Conservation (phyloP, 2,329 filamentous ascomycete species). For the Cercospora nicotianae region DNA sequence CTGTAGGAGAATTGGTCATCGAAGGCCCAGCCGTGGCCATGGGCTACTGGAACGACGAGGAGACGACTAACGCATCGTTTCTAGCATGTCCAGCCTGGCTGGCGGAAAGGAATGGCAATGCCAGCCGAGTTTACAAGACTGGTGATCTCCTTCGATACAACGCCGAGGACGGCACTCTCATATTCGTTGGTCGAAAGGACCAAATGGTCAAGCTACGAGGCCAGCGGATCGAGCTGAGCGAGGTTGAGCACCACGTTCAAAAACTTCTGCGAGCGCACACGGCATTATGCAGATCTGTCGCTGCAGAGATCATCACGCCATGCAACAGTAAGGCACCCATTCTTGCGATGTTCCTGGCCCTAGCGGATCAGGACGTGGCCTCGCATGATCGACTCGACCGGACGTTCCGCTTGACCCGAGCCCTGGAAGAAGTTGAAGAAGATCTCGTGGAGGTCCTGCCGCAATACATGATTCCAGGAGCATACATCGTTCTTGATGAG, state of each 20-base stretch:
- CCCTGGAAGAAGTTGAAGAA: constrained; percentile 45
- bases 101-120: constrained; percentile 40
- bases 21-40: constrained; percentile 13
- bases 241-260: constrained; percentile 57
- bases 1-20: constrained; percentile 15
- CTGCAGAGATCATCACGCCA: constrained; percentile 5
- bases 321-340: not conserved
- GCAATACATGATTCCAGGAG: constrained; percentile 72
- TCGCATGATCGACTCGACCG: not conserved
- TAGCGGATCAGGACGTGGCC: not conserved
- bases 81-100: constrained; percentile 3
- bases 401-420: constrained; percentile 2
- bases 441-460: constrained; percentile 59
- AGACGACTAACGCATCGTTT: not conserved
- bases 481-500: constrained; percentile 63
- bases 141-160: constrained; percentile 59
- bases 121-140: constrained; percentile 38
- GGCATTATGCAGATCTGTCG: constrained; percentile 3
- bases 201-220: constrained; percentile 77
- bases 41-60: constrained; percentile 20
- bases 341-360: not conserved
- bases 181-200: constrained; percentile 64
- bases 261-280: not conserved
- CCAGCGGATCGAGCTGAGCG: constrained; percentile 71
- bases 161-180: constrained; percentile 48